Percentiles rank a stretch among this genome's conserved stretches.
phyloP scores from a whole-genome alignment of 2,329 filamentous ascomycete genomes.

The Colletotrichum euphorbiae region DNA sequence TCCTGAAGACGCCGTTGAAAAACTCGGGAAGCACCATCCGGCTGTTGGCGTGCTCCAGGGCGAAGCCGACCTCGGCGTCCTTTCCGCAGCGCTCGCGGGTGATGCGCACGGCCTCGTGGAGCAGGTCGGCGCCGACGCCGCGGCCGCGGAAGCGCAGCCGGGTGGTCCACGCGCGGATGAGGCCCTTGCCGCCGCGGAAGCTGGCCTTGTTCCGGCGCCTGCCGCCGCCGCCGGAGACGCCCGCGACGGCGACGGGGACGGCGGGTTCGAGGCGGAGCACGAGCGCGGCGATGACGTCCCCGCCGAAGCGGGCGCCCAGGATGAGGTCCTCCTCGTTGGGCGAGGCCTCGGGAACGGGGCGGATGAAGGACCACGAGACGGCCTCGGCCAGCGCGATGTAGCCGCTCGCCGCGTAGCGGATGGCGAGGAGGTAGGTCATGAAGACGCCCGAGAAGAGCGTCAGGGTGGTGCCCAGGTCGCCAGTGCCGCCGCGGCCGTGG shows the following conservation, averaged over 20 bases:
- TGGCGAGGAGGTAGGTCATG: constrained; percentile 71
- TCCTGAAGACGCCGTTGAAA: constrained; percentile 72
- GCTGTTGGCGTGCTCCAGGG: constrained; percentile 81
- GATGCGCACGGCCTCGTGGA: constrained; percentile 77
- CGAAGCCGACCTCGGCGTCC: constrained; percentile 77
- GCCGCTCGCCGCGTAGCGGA: constrained; percentile 69
- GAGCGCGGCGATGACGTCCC: constrained; percentile 76
- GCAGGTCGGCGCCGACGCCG: constrained; percentile 78
- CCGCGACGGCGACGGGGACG: constrained; percentile 42
- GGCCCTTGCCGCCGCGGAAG: constrained; percentile 70
- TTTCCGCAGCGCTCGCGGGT: constrained; percentile 77
- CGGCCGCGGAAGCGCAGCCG: constrained; percentile 74
- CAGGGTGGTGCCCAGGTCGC: constrained; percentile 66
- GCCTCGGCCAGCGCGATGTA: constrained; percentile 74
- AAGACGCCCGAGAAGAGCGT: constrained; percentile 71
- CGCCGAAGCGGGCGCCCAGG: constrained; percentile 75
- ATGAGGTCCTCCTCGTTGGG: constrained; percentile 63
- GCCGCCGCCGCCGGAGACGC: constrained; percentile 43
- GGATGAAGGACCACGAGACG: constrained; percentile 72
- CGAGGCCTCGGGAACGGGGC: constrained; percentile 46
- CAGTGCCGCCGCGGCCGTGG: constrained; percentile 52
- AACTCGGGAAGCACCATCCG: constrained; percentile 69
- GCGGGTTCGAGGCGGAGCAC: constrained; percentile 73
- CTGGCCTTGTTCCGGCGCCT: constrained; percentile 54
- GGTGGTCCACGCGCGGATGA: constrained; percentile 88